Base-by-base conservation (phyloP, 164 flowering plant genomes). In the Vitis riparia region DNA sequence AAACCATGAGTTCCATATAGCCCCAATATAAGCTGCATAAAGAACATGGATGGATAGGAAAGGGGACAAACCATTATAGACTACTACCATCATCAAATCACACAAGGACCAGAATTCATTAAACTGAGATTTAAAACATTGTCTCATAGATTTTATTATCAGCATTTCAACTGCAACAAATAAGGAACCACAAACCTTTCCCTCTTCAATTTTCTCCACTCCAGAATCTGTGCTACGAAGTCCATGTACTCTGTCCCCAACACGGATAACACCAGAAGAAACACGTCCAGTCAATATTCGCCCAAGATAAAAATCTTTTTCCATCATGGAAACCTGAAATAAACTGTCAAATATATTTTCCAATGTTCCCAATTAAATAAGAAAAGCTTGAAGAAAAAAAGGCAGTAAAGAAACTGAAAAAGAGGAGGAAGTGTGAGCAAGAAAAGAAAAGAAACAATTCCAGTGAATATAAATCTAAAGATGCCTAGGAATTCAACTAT, bases 261-360 rank as follows among this genome's bases (percentile, higher is more conserved):
- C 80, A 68, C 79, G 93, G 67, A 95, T 63, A n/a, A 90, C 62
- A 58, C 99, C 99, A 65, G 90, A 86, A 68, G 83, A 63, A 66
- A 96, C 71, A 11, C 99, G 94, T 2, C 99, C 99, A 23, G 99
- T 93, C 73, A 95, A 83, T 77, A 96, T 96, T 64, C 98, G 74
- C 17, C 99, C 99, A 69, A 96, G 88, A 80, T 87, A 96, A 57
- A 77, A 89, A 81, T 96, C 98, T 61, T 78, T 79, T 76, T 96
- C 99, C 98, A 96, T 96, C 99, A 96, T 96, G 68, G 99, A 93
- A 71, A 96, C 98, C 99, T 93, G 75, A 84, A 85, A 77, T 55
- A 27, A 52, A 82, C 83, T 72, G 78, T 78, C 70, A 76, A 73
- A 44, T 75, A 81, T 80, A 76, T 75, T 70, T 76, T 68, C 53